Base-by-base conservation (phyloP, 148 eudicot genomes). In the Pharnaceum exiguum region DNA sequence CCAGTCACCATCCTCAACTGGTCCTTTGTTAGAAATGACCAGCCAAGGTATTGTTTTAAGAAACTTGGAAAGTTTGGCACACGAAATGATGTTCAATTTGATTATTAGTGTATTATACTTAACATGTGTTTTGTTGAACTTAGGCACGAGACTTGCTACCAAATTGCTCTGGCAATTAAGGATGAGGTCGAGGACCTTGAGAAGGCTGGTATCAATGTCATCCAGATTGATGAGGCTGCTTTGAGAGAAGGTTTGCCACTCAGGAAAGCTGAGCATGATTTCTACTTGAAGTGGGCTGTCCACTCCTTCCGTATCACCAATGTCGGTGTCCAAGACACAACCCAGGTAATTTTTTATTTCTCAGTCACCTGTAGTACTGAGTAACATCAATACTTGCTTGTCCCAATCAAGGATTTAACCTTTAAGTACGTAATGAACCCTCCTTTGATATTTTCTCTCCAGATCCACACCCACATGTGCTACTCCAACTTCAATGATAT, bases 391-490 rank as follows among this genome's bases (percentile, higher is more conserved):
- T 2, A 5, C 25, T 19, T 23, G 7, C 8, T 6, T 8, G 9
- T 36, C 13, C 11, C 4, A 19, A 53, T 31, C 5, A 19, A 10
- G 5, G 33, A 21, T 12, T 53, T 7, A 3, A 35, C 8, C 13
- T 0, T 29, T 1, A 9, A 4, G 4, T 29, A 2, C 10, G 10
- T 32, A 29, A 27, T 24, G 0, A 26, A 24, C 23, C n/a, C 43
- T 50, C 17, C n/a, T 36, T 18, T 29, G 7, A 39, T 38, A 22
- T 7, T 30, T 43, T 51, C 40, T 17, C 0, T 40, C 51, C 85
- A 89, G 97, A 86, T 86, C 73, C 97, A 90, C 86, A 90, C 97
- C 42, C 97, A 90, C 83, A 90, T 90, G 97, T 90, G 97, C 89
- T 90, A 90, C 77, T 90, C 97, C 43, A 80, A 90, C 86, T 90